These are phyloP conservation scores for Myxozyma mucilagina DNA, from an alignment of 805 yeast species.

Conservation along the genomic window DNA sequence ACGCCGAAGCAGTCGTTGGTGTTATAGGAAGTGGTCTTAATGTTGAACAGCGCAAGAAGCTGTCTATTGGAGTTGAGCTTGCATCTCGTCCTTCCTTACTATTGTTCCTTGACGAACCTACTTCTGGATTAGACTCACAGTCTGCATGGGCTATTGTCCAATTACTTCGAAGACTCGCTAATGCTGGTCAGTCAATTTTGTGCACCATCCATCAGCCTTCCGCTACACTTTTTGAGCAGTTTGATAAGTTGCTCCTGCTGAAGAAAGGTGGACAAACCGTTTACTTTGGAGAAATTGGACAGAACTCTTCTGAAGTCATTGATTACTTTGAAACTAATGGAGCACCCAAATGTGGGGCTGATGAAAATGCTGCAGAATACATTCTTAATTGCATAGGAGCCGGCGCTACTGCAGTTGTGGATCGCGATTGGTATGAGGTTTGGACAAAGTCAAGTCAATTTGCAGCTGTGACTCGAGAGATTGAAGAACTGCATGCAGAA, in stretches of 20 bases:
- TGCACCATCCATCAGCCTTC: slow-evolving; percentile 82
- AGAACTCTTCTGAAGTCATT: slow-evolving; percentile 56
- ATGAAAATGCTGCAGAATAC: slow-evolving; percentile 76
- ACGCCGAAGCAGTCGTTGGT: slow-evolving; percentile 81
- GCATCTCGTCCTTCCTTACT: slow-evolving; percentile 67
- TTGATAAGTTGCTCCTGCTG: slow-evolving; percentile 64
- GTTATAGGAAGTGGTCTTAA: slow-evolving; percentile 70
- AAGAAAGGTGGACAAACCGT: slow-evolving; percentile 79
- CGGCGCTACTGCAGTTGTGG: slow-evolving; percentile 68
- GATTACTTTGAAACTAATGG: slow-evolving; percentile 71
- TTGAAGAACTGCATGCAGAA: slow-evolving; percentile 41
- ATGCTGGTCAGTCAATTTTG: slow-evolving; percentile 71
- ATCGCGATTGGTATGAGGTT: slow-evolving; percentile 61
- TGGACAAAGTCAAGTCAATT: slow-evolving; percentile 57
- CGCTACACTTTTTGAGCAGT: slow-evolving; percentile 64
- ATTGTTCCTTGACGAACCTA: slow-evolving; percentile 66
- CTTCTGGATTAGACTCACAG: slow-evolving; percentile 65
- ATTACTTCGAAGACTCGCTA: slow-evolving; percentile 63
- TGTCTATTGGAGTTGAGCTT: slow-evolving; percentile 70
- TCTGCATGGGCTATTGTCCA: slow-evolving; percentile 70
- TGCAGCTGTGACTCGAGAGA: slow-evolving; percentile 39
- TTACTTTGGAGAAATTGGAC: slow-evolving; percentile 79
- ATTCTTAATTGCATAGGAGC: slow-evolving; percentile 76
- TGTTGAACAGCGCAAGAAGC: slow-evolving; percentile 67
- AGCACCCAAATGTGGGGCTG: slow-evolving; percentile 60